phyloP scores from a whole-genome alignment of 768 basidiomycete genomes.

The Neoboletus magnificus region DNA sequence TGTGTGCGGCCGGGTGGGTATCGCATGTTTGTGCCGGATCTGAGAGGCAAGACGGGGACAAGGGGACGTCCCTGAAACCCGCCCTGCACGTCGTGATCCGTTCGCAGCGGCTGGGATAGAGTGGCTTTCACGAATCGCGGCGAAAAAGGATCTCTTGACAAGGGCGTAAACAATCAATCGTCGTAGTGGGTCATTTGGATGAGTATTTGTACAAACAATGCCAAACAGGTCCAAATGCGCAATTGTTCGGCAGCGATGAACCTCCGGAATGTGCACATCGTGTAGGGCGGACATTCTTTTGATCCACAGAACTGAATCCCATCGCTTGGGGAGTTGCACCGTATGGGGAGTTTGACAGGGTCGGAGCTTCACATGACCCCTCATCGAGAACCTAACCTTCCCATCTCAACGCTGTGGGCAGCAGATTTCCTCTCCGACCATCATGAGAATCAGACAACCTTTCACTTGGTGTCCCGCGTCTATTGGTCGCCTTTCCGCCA shows the following conservation, averaged over 20 bases:
- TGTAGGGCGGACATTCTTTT: neutral
- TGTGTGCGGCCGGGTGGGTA: neutral
- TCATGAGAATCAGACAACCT: constrained; percentile 16
- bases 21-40: neutral
- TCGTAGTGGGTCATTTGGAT: neutral
- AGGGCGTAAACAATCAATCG: neutral
- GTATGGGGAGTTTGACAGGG: neutral
- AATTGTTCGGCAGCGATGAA: neutral
- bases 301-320: neutral
- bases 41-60: no score
- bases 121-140: neutral
- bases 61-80: constrained; percentile 7
- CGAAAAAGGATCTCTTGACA: neutral
- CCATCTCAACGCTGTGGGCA: neutral
- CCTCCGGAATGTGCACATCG: neutral
- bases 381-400: constrained; percentile 15
- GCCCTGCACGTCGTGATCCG: constrained; percentile 12
- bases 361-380: constrained; percentile 11
- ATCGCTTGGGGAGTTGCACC: constrained; percentile 7
- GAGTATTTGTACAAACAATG: constrained; percentile 2
- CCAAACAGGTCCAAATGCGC: neutral
- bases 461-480: constrained; percentile 10
- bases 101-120: neutral
- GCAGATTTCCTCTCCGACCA: constrained; percentile 1
- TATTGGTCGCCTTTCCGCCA: constrained; percentile 14